Percentiles rank a stretch among this genome's conserved stretches.
These are phyloP conservation scores for Xanthoconium purpureum DNA, from an alignment of 768 basidiomycete species.

Conservation along the genomic window DNA sequence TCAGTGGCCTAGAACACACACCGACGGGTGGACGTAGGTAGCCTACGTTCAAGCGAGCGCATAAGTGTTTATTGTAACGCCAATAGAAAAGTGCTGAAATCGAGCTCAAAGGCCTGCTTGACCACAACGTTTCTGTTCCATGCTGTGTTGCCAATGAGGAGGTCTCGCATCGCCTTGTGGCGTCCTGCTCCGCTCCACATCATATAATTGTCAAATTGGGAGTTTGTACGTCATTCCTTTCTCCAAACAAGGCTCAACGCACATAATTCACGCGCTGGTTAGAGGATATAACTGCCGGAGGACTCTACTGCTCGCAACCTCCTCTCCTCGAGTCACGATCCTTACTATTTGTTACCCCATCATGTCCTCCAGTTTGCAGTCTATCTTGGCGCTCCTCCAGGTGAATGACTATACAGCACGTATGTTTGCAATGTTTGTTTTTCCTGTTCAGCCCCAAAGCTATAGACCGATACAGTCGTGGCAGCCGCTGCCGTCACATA, in stretches of 20 bases:
- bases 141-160: no score
- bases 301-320: neutral
- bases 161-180: no score
- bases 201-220: no score
- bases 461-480: neutral
- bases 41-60: no score
- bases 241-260: neutral
- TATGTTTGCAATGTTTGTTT: neutral
- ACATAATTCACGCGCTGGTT: neutral
- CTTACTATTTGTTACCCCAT: neutral
- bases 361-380: neutral
- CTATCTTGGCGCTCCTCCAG: neutral
- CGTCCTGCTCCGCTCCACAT: no score
- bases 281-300: neutral
- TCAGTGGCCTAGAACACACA: no score
- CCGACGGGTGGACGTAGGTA: no score
- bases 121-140: no score
- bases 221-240: neutral
- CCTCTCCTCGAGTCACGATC: neutral
- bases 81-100: no score
- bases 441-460: neutral
- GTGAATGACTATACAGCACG: neutral
- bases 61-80: no score
- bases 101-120: no score
- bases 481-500: neutral